Percentiles rank a stretch among this genome's conserved stretches.
Evolutionary conservation across 2,329 filamentous ascomycete species (phyloP).

Genomic region (Sporothrix curviconia): DNA sequence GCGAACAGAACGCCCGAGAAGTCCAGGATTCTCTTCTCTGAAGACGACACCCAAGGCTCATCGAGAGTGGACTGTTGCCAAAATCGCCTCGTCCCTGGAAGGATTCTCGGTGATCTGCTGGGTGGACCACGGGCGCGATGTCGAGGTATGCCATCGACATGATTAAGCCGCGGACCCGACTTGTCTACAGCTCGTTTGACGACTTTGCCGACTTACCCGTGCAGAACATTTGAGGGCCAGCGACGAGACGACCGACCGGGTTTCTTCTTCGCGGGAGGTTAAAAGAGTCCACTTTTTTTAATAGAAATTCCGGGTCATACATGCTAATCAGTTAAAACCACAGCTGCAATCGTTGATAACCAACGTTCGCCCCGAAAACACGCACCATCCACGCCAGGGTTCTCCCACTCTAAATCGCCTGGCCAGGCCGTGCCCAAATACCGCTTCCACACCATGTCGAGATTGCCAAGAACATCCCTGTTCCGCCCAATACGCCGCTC

Average conservation of each 20-base stretch:
- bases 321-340: too few relatives aligned
- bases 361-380: constrained; percentile 14
- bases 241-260: constrained; percentile 9
- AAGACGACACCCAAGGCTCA: constrained; percentile 20
- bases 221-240: constrained; percentile 26
- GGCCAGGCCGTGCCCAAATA: constrained; percentile 51
- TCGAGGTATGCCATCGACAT: constrained; percentile 40
- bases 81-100: constrained; percentile 36
- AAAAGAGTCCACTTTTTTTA: too few relatives aligned
- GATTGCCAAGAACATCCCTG: constrained; percentile 52
- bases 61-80: constrained; percentile 36
- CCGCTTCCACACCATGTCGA: constrained; percentile 54
- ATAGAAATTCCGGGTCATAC: too few relatives aligned
- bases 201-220: constrained; percentile 41
- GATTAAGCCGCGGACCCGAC: constrained; percentile 6
- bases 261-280: neutral
- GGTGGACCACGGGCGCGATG: constrained; percentile 39
- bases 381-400: constrained; percentile 25
- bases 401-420: constrained; percentile 42
- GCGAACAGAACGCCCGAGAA: constrained; percentile 97
- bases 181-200: constrained; percentile 26
- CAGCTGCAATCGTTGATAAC: constrained; percentile 17
- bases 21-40: constrained; percentile 53
- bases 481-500: constrained; percentile 54
- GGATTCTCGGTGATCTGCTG: constrained; percentile 39